These are phyloP conservation scores for Volvox reticuliferus DNA, from an alignment of 139 green algal genomes.

Conservation along the genomic window DNA sequence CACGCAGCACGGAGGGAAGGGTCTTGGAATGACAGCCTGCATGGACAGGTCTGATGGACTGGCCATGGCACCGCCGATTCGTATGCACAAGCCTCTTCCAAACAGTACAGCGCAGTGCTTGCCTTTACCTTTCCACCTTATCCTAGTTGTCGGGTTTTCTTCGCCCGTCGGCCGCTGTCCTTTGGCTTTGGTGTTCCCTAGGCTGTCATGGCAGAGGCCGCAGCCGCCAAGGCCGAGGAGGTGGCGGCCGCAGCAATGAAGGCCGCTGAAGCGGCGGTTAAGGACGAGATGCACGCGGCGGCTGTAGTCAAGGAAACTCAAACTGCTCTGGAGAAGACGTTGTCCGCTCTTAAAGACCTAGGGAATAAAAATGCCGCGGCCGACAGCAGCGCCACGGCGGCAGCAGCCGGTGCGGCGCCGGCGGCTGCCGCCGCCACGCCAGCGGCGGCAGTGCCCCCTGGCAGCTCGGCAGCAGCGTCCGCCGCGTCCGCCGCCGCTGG, in stretches of 20 bases:
- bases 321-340: slow-evolving; percentile 73
- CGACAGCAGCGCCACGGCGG: neutral
- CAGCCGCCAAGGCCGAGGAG: slow-evolving; percentile 66
- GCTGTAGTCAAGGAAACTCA: slow-evolving; percentile 73
- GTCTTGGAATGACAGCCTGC: no score
- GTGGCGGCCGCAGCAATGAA: slow-evolving; percentile 82
- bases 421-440: neutral
- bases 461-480: neutral
- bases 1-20: no score
- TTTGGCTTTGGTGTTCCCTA: neutral
- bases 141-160: no score
- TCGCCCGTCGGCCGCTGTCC: no score
- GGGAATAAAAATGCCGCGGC: neutral
- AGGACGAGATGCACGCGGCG: slow-evolving; percentile 84
- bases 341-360: slow-evolving; percentile 54
- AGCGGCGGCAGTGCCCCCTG: neutral
- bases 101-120: no score
- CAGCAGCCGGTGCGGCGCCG: neutral
- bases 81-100: no score
- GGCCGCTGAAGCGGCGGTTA: slow-evolving; percentile 82
- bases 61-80: no score
- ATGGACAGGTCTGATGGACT: no score
- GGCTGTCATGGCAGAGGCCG: slow-evolving; percentile 47
- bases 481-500: neutral
- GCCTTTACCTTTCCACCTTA: no score